Evolutionary conservation across 495 filamentous ascomycete genomes (phyloP), one percentile per base, ranked within the genome.

Genomic region (Chaetomium tenue): DNA sequence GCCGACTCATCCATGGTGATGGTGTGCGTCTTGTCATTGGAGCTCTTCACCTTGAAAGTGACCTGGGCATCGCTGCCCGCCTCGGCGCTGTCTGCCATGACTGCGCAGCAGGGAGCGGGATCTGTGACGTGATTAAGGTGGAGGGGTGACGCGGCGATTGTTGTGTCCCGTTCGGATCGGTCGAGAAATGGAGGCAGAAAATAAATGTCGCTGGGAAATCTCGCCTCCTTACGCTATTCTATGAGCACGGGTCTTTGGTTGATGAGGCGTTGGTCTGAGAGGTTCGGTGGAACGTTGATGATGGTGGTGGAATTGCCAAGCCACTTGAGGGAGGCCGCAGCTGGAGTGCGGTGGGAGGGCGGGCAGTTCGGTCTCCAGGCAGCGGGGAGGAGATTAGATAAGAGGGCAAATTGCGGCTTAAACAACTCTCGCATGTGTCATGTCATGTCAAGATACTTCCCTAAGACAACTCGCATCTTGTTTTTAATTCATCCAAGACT

Each of bases 1-100:
- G 87, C 91, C n/a, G 86, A 84, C 48, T 86, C 81, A 18, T 90
- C 78, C 67, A 98, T 85, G 55, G 91, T 93, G 71, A 98, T 75
- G 48, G 85, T 88, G 69, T 89, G 92, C 73, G 89, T 92, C 68
- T 83, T 87, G 70, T 99, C 95, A 66, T 86, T 88, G 11, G 91
- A 91, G 16, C 91, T 88, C 78, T 97, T 99, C 72, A 99, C 84
- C 75, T 89, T 92, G 86, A 99, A 97, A 76, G 90, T 96, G 78
- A 99, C 81, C 64, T 82, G 76, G 70, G 78, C 72, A 64, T 83
- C 81, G 63, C 77, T 77, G 65, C 72, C 67, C 44, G 81, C 69
- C 51, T 84, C 77, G 67, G 77, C 75, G 66, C 81, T 84, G 62
- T 87, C 83, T 62, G 83, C 80, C 82, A 86, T 86, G 61, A 63